Evolutionary conservation across 176 grass and related monocot genomes (phyloP).

Genomic region (Aechmea fasciata): DNA sequence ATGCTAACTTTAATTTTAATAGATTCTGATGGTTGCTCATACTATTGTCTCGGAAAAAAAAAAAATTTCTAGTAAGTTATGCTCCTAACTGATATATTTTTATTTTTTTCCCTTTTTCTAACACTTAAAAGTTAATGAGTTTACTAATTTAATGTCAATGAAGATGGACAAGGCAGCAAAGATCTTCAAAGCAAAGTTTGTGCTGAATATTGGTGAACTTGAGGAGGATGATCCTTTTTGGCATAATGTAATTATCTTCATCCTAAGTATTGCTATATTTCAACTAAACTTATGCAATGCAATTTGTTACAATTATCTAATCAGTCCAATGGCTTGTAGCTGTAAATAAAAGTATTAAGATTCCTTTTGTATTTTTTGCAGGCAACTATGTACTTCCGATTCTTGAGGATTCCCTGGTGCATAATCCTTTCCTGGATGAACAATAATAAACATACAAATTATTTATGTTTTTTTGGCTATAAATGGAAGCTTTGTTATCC

Average conservation of each 20-base stretch:
- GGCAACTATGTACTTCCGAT: slow-evolving; percentile 53
- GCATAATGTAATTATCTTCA: slow-evolving; percentile 46
- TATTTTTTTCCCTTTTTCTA: not conserved
- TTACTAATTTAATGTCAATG: slow-evolving; percentile 14
- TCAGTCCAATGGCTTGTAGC: not conserved
- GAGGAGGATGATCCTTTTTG: slow-evolving; percentile 46
- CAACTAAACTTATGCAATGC: not conserved
- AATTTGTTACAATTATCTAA: not conserved
- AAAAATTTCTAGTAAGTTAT: not conserved
- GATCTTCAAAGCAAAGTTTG: slow-evolving; percentile 48
- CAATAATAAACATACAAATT: not conserved
- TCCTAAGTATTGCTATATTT: not conserved
- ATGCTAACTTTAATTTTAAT: too few relatives aligned
- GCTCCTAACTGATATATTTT: not conserved
- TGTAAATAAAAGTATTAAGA: slow-evolving; percentile 9
- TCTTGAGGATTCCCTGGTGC: slow-evolving; percentile 68
- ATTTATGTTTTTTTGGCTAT: not conserved
- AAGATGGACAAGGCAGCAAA: slow-evolving; percentile 64
- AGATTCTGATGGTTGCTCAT: not conserved
- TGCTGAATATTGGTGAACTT: slow-evolving; percentile 49
- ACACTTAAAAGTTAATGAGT: not conserved
- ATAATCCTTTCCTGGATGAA: slow-evolving; percentile 10
- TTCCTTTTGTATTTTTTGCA: slow-evolving; percentile 8
- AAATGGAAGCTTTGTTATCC: not conserved
- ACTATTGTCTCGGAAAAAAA: not conserved